Conservation (phyloP, 139 green algal genomes). For the Tetraselmis striata region DNA sequence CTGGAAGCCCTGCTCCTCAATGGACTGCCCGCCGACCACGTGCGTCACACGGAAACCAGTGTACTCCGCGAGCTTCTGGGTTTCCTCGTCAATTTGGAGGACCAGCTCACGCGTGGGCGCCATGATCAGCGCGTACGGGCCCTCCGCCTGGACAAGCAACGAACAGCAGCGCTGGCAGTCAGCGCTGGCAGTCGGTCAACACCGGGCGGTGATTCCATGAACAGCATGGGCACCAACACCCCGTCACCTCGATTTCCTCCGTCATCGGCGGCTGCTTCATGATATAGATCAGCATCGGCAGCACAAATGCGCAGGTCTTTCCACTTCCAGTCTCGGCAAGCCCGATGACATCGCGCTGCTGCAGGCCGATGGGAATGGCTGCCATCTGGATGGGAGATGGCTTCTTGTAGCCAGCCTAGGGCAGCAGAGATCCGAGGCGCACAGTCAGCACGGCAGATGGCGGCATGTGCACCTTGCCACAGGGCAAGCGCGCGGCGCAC, state of each 20-base stretch:
- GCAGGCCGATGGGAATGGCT: constrained; percentile 87
- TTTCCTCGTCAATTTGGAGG: constrained; percentile 82
- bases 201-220: constrained; percentile 15
- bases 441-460: background rate
- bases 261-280: constrained; percentile 84
- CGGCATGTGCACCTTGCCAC: background rate
- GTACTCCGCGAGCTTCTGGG: constrained; percentile 65
- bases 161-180: too few relatives aligned
- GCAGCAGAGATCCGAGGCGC: too few relatives aligned
- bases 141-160: constrained; percentile 32
- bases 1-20: constrained; percentile 91
- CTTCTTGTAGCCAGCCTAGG: constrained; percentile 83
- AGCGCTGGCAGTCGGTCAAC: too few relatives aligned
- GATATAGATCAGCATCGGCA: constrained; percentile 96
- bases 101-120: constrained; percentile 91
- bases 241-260: constrained; percentile 63
- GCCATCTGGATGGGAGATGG: constrained; percentile 97
- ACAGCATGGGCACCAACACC: too few relatives aligned
- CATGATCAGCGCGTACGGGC: constrained; percentile 91
- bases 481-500: background rate
- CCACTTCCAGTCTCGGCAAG: constrained; percentile 88
- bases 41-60: constrained; percentile 68
- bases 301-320: constrained; percentile 95
- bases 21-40: constrained; percentile 92
- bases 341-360: constrained; percentile 91